Evolutionary conservation across 2,329 filamentous ascomycete genomes (phyloP), one percentile per base, ranked within the genome.

Genomic region (Didymosphaeria variabile): DNA sequence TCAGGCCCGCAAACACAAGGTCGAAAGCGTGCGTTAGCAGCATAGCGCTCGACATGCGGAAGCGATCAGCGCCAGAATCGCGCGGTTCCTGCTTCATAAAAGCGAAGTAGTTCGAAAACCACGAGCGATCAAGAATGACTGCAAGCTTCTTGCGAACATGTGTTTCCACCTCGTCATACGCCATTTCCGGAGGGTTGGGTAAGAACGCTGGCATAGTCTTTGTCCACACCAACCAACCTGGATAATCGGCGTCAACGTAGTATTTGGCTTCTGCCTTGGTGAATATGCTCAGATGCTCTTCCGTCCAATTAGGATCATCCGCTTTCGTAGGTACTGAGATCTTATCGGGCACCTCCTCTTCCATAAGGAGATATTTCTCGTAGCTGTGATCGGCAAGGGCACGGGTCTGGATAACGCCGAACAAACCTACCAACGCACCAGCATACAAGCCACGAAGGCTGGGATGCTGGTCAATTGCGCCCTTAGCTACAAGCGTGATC

Each of bases 21-120:
- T 97, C 93, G 71, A 99, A 96, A 0, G 93, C 88, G 73, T 97
- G 92, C 74, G 94, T 92, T 42, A 99, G 83, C 68, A 97, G 86
- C 77, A 96, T 91, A 0, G 93, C 91, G 72, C 91, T 94, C 36
- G 90, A 89, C 85, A 97, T 94, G 57, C 94, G 88, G 82, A 99
- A 98, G 56, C 94, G 87, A 76, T 99, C 94, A 0, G 91, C 86
- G 5, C 86, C 86, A 0, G 88, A 80, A 74, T 98, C 94, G 47
- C 94, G 89, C 2, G 95, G 94, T 77, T 98, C 94, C 79, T 98
- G 95, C 81, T 97, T 98, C 81, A 98, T 86, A 75, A 94, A 98
- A 26, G 90, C 91, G 72, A 99, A 99, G 78, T 90, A 94, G 54
- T 90, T 90, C 46, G 87, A 87, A 68, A 97, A 89, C 96, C 95